Evolutionary conservation across 805 yeast genomes (phyloP), one percentile per base, ranked within the genome.

Genomic region (Yarrowia sp.): DNA sequence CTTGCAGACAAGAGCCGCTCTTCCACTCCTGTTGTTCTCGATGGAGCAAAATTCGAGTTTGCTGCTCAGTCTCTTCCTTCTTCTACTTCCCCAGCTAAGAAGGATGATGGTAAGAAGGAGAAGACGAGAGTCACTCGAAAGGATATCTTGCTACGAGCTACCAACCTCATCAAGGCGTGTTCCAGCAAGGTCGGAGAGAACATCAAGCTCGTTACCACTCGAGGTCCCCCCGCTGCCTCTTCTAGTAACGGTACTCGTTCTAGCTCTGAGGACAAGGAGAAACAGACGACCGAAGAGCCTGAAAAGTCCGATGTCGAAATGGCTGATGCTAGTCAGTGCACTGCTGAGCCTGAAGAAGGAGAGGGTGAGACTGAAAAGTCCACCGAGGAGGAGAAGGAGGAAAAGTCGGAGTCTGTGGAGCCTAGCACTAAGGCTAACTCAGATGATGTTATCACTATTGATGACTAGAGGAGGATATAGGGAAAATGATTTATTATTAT

Each of bases 81-180:
- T n/a, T 2, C 48, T 55, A 18, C 43, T n/a, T 8, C 45, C 8
- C 13, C 64, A 22, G 36, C 62, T 35, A 61, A 44, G 31, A 41
- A 61, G 41, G 62, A 48, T 22, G 51, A 47, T 17, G 28, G 32
- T 1, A 31, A 67, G 48, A 44, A 66, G 50, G 66, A 44, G 64
- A 48, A 66, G 42, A 51, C 57, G 22, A 60, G 53, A 8, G 44
- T 61, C 3, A 61, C 63, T 15, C 48, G 65, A 61, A 64, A 51
- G 39, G 38, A 43, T 15, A 43, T 60, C 41, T 43, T 65, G 61
- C 32, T 41, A 32, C 53, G 53, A 13, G 50, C 60, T 28, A 43
- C 64, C 1, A 58, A 58, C 22, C 64, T 58, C 64, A 44, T 58
- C 35, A 43, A 33, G 35, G 64, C 64, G 8, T 43, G 64, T 10